These are phyloP conservation scores for Cercis canadensis DNA, from an alignment of 306 rosid genomes.

Conservation along the genomic window DNA sequence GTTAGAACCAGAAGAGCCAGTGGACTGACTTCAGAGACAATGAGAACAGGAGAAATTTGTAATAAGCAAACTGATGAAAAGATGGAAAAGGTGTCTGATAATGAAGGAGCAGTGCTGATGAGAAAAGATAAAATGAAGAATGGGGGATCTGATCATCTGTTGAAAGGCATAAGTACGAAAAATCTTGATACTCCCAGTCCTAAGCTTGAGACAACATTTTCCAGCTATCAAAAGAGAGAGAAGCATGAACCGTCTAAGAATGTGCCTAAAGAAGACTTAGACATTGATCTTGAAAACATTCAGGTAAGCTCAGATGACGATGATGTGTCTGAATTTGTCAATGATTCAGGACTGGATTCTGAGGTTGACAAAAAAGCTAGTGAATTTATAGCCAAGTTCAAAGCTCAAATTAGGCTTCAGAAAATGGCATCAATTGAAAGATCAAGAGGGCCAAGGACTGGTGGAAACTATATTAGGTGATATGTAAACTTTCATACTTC, in stretches of 20 bases:
- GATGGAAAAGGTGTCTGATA: slow-evolving; percentile 43
- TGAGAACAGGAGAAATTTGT: slow-evolving; percentile 42
- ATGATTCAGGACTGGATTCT: slow-evolving; percentile 63
- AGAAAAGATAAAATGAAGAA: slow-evolving; percentile 53
- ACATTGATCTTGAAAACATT: slow-evolving; percentile 45
- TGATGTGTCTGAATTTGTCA: slow-evolving; percentile 39
- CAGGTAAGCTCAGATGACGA: slow-evolving; percentile 58
- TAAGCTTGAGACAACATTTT: slow-evolving; percentile 42
- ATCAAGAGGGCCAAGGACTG: slow-evolving; percentile 59
- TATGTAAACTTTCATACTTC: slow-evolving; percentile 32
- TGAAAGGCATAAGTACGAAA: slow-evolving; percentile 36
- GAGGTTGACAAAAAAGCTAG: slow-evolving; percentile 98
- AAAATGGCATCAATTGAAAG: slow-evolving; percentile 72
- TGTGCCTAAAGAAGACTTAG: slow-evolving; percentile 42
- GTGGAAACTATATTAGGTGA: slow-evolving; percentile 57
- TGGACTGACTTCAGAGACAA: slow-evolving; percentile 43
- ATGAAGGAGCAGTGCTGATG: slow-evolving; percentile 37
- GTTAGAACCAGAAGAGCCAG: slow-evolving; percentile 79
- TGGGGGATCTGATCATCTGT: slow-evolving; percentile 44
- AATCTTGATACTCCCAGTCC: slow-evolving; percentile 38
- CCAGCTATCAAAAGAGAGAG: slow-evolving; percentile 37
- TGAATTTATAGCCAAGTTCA: slow-evolving; percentile 91
- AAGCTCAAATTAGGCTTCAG: slow-evolving; percentile 91
- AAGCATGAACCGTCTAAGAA: slow-evolving; percentile 46
- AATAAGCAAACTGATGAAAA: slow-evolving; percentile 51